Base-by-base conservation (phyloP, 1,284 basidiomycete species). In the Pseudomicrostroma phylloplanum region DNA sequence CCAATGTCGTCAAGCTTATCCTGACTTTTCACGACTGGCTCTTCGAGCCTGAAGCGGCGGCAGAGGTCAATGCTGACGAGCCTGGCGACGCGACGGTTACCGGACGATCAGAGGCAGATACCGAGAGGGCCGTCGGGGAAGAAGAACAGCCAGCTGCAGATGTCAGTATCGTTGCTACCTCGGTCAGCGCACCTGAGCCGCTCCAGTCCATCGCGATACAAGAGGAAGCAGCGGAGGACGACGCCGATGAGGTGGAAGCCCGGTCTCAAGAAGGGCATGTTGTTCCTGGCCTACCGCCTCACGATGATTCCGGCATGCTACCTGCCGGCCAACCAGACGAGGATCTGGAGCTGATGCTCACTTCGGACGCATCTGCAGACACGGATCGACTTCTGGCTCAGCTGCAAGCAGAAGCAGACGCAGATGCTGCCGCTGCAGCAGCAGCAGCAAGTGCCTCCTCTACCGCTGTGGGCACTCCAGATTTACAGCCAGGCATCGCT, bases 1-100 rank as follows among this genome's bases (percentile, higher is more conserved):
- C 77, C 13, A 74, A 79, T 41, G 64, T 79, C 48, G 77, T 79
- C 66, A 77, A 78, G 65, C 71, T 77, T 39, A 70, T 78, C 26
- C 65, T 78, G 23, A 68, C 69, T 1, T 75, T 71, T 67, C 70
- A 78, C 67, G 71, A 76, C 21, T 74, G 72, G 72, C 66, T 76
- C 43, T 76, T 76, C 48, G 74, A 74, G 60, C 73, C 74, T 2
- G 73, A 73, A 55, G 67, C 72, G 0, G 73, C 72, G 53, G 62
- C 64, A 36, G 30, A 36, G 3, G 30, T 9, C 30, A 36, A 3
- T 36, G 30, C 9, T 36, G 30, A 36, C 4, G 70, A 72, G 53
- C 25, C 60, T 0, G 68, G 67, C 40, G 51, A 61, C 7, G 71
- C 66, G 58, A 26, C 15, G 2, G 51, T 23, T 6, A 25, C 51